Percentiles rank a stretch among this genome's conserved stretches.
phyloP scores from a whole-genome alignment of 2,329 filamentous ascomycete species.

The Fusarium oxysporum region DNA sequence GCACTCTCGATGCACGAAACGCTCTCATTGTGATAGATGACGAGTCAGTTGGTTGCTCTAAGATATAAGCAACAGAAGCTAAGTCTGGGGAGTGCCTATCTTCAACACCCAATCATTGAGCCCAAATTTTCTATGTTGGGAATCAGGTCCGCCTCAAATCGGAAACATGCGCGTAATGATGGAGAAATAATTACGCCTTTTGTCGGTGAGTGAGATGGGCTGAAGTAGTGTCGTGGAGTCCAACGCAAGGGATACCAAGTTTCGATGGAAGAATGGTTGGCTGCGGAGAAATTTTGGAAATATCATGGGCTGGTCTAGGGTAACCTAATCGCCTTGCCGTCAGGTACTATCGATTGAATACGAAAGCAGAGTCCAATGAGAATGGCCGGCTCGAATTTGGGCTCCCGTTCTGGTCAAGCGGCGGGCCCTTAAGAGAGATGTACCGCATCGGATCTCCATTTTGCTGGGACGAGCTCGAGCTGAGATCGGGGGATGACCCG shows the following conservation, averaged over 20 bases:
- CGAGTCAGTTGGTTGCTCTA: conserved; percentile 16
- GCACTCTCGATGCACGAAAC: conserved; percentile 26
- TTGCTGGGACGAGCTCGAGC: conserved; percentile 10
- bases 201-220: conserved; percentile 21
- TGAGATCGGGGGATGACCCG: conserved; percentile 20
- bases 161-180: conserved; percentile 11
- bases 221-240: conserved; percentile 24
- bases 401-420: conserved; percentile 29
- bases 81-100: conserved; percentile 8
- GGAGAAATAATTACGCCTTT: conserved; percentile 1
- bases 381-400: not conserved
- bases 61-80: conserved; percentile 4
- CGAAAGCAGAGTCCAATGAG: conserved; percentile 13
- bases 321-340: conserved; percentile 19
- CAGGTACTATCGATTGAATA: conserved; percentile 22
- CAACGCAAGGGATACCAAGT: conserved; percentile 31
- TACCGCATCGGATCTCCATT: conserved; percentile 35
- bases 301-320: conserved; percentile 25
- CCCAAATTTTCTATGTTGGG: not conserved
- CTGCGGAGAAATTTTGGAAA: conserved; percentile 24
- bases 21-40: conserved; percentile 36
- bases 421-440: conserved; percentile 18
- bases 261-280: conserved; percentile 25
- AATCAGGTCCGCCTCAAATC: not conserved
- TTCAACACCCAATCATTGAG: conserved; percentile 3